A percentile compares a stretch with the other conserved stretches of the same genome.
Conservation (phyloP, 345 rosid species). For the Acer yangbiense region DNA sequence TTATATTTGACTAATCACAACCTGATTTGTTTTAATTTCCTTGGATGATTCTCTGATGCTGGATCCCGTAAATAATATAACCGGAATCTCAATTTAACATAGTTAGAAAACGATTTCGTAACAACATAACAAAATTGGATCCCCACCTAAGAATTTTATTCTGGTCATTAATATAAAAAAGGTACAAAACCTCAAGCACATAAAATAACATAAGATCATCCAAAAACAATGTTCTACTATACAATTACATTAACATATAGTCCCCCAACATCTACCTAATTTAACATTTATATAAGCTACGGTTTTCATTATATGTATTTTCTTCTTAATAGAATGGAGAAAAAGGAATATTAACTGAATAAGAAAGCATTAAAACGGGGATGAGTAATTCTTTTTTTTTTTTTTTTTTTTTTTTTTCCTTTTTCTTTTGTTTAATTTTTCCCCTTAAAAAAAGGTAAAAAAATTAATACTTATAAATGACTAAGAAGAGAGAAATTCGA, state of each 20-base stretch:
- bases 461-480: constrained; percentile 7
- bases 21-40: too few species aligned
- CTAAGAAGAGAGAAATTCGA: neutral
- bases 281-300: neutral
- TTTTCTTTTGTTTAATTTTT: neutral
- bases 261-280: constrained; percentile 22
- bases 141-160: constrained; percentile 14
- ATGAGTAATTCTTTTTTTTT: neutral
- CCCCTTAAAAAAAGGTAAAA: neutral
- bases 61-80: too few species aligned
- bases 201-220: constrained; percentile 5
- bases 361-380: constrained; percentile 15
- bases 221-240: constrained; percentile 31
- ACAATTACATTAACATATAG: constrained; percentile 38
- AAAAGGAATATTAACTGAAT: neutral
- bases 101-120: too few species aligned
- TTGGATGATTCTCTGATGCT: too few species aligned
- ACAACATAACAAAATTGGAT: too few species aligned
- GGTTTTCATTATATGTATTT: constrained; percentile 4
- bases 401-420: constrained; percentile 3
- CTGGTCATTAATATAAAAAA: constrained; percentile 18
- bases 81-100: too few species aligned
- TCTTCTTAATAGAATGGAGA: constrained; percentile 24
- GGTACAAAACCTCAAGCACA: constrained; percentile 31
- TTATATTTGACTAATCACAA: too few species aligned